These are phyloP conservation scores for Auricularia sp. DNA, from an alignment of 768 basidiomycete species.

Conservation along the genomic window DNA sequence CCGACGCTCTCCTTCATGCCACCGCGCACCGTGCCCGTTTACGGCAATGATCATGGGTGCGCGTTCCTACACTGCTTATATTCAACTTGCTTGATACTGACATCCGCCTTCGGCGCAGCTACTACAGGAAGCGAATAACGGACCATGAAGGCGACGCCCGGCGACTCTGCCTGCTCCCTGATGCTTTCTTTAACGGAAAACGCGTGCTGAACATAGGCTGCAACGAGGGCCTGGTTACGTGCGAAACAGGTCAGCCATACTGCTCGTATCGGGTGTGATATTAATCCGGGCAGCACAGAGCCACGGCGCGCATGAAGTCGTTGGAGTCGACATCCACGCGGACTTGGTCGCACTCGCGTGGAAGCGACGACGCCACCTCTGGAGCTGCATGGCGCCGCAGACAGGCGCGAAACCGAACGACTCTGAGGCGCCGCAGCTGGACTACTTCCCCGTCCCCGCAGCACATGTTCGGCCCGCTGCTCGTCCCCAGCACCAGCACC, in stretches of 20 bases:
- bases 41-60: conserved; percentile 71
- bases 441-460: conserved; percentile 69
- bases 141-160: conserved; percentile 41
- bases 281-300: conserved; percentile 41
- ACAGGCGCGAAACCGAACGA: background rate
- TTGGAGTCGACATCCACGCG: conserved; percentile 81
- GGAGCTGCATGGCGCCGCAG: conserved; percentile 32
- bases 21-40: conserved; percentile 25
- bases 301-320: conserved; percentile 50
- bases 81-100: background rate
- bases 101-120: conserved; percentile 29
- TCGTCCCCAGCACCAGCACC: conserved; percentile 34
- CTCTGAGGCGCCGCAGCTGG: background rate
- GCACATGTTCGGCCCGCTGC: conserved; percentile 65
- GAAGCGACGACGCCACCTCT: conserved; percentile 55
- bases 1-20: background rate
- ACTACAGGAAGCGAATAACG: conserved; percentile 60
- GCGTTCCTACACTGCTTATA: conserved; percentile 3
- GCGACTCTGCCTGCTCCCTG: conserved; percentile 54
- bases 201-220: conserved; percentile 76
- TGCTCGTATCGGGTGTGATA: background rate
- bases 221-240: conserved; percentile 78
- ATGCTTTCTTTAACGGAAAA: conserved; percentile 39
- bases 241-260: conserved; percentile 61
- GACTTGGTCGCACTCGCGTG: conserved; percentile 65